Percentiles rank a stretch among this genome's conserved stretches.
Conservation (phyloP, 768 basidiomycete species). For the Nidularia pulvinata region DNA sequence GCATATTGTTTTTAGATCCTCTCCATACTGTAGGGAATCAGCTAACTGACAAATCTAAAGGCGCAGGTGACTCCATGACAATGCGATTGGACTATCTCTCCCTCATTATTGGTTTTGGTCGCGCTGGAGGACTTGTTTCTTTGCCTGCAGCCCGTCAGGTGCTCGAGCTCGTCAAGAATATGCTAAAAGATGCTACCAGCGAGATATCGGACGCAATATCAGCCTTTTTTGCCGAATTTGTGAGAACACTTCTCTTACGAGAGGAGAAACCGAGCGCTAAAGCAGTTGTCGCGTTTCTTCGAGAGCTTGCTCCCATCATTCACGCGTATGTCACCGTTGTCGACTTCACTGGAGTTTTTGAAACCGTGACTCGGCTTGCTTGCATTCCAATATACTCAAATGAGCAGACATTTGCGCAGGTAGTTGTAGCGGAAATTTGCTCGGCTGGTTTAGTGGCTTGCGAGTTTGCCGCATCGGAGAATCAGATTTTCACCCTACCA, state of each 20-base stretch:
- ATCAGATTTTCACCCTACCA: slow-evolving; percentile 33
- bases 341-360: slow-evolving; percentile 60
- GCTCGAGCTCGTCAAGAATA: slow-evolving; percentile 53
- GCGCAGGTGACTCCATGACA: slow-evolving; percentile 49
- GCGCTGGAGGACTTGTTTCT: slow-evolving; percentile 47
- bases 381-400: slow-evolving; percentile 45
- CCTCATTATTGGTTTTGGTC: slow-evolving; percentile 47
- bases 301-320: slow-evolving; percentile 55
- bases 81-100: slow-evolving; percentile 71
- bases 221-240: slow-evolving; percentile 52
- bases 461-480: slow-evolving; percentile 39
- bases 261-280: slow-evolving; percentile 43
- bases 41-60: slow-evolving; percentile 38
- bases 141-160: slow-evolving; percentile 38
- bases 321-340: slow-evolving; percentile 43
- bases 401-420: slow-evolving; percentile 47
- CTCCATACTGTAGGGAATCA: slow-evolving; percentile 27
- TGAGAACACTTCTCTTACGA: slow-evolving; percentile 46
- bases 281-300: slow-evolving; percentile 49
- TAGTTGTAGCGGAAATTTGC: slow-evolving; percentile 44
- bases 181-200: slow-evolving; percentile 52
- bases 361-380: slow-evolving; percentile 44
- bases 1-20: slow-evolving; percentile 14
- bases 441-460: slow-evolving; percentile 45
- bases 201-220: slow-evolving; percentile 37